Evolutionary conservation across 2,329 filamentous ascomycete species (phyloP), one percentile per base, ranked within the genome.

Genomic region (Aureobasidium sp.): DNA sequence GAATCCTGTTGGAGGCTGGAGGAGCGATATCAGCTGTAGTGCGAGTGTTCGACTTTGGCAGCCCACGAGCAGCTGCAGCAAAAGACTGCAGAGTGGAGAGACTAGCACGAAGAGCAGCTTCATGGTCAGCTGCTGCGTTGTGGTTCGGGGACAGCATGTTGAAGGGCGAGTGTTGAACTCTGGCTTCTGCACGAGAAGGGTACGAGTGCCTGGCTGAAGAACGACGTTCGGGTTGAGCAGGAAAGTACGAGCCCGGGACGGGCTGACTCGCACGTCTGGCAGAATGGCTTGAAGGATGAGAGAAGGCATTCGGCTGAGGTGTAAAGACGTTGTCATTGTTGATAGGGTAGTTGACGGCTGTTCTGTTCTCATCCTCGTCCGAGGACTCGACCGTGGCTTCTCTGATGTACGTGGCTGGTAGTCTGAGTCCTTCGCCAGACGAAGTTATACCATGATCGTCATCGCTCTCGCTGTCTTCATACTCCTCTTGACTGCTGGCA

Each of bases 61-160:
- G 79, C 4, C 89, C 88, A 47, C 94, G 84, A 1, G 93, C 94
- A 0, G 93, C 94, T 3, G 92, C 92, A 0, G 92, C 93, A 70
- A 91, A 96, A n/a, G 93, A 97, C 13, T 99, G 84, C 13, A 99
- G 82, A 0, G 94, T 97, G 0, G 92, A 96, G n/a, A 99, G 81
- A 53, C 91, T 96, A 24, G 94, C 92, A 37, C 94, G 87, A 12
- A 99, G 81, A 1, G 92, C 94, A 34, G 92, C 94, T 69, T 99
- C 94, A 69, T 97, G 92, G 69, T 97, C 92, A 10, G 69, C 69
- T 12, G 71, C 69, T 52, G 90, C 87, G 68, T 91, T 90, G 69
- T 90, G 85, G 3, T 85, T 84, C 1, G 90, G 87, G 0, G 88
- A 87, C 71, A 90, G 84, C 72, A 89, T 84, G 72, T 86, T 88